These are phyloP conservation scores for Penstemon eatonii DNA, from an alignment of 257 asterid genomes.

Conservation along the genomic window DNA sequence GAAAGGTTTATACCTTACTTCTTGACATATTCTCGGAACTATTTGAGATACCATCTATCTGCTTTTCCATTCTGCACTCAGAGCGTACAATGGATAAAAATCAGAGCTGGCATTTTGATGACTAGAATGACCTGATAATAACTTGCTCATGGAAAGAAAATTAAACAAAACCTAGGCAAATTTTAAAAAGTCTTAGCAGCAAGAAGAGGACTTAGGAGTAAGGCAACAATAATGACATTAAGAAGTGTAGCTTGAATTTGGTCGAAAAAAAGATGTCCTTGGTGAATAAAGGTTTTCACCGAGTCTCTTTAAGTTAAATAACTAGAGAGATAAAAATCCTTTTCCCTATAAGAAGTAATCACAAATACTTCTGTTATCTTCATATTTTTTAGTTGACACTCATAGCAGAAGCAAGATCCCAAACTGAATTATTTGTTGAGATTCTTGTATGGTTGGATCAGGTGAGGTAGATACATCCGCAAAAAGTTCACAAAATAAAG, in stretches of 20 bases:
- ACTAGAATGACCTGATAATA: background rate
- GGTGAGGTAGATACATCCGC: background rate
- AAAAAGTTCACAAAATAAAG: conserved; percentile 20
- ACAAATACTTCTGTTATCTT: too few relatives aligned
- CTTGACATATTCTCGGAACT: conserved; percentile 45
- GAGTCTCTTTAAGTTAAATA: background rate
- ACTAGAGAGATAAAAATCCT: background rate
- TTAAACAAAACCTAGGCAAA: background rate
- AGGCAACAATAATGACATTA: background rate
- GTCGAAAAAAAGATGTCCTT: background rate
- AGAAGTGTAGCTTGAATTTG: background rate
- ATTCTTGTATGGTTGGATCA: background rate
- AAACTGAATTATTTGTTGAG: background rate
- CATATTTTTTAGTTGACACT: background rate
- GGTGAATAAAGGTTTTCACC: background rate
- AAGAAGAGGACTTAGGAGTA: background rate
- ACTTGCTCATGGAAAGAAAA: background rate
- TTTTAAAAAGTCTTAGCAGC: background rate
- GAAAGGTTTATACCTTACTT: conserved; percentile 59
- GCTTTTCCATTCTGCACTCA: conserved; percentile 59
- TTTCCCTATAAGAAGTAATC: too few relatives aligned
- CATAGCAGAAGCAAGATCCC: background rate
- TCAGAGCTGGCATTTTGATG: conserved; percentile 5
- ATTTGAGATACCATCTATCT: conserved; percentile 36
- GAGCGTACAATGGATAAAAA: conserved; percentile 17